phyloP scores from a whole-genome alignment of 1,284 basidiomycete species.

The Lignosus rhinocerotis region DNA sequence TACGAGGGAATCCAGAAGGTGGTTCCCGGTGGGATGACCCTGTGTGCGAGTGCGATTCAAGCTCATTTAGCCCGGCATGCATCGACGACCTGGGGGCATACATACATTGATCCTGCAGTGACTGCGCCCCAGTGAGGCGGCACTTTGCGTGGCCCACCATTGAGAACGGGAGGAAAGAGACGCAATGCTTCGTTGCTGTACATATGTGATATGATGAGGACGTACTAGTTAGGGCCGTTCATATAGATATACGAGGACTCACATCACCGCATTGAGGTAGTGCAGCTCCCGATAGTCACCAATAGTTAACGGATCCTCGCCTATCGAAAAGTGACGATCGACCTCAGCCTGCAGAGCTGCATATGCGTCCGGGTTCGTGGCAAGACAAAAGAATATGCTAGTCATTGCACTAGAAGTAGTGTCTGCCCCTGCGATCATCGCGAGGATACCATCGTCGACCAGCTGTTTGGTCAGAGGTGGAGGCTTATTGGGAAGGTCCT shows the following conservation, averaged over 20 bases:
- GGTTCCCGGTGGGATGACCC: not conserved
- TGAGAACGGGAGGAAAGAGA: constrained; percentile 52
- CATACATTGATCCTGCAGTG: not conserved
- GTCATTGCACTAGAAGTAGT: constrained; percentile 29
- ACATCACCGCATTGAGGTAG: constrained; percentile 36
- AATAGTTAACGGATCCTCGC: constrained; percentile 28
- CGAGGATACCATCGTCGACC: constrained; percentile 21
- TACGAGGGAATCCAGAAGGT: not conserved
- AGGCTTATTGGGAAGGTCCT: constrained; percentile 20
- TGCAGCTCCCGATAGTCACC: constrained; percentile 28
- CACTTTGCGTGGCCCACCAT: constrained; percentile 48
- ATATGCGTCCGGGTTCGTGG: constrained; percentile 24
- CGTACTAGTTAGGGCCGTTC: not conserved
- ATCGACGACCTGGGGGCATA: too few relatives aligned
- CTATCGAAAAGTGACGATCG: constrained; percentile 28
- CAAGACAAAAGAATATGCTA: constrained; percentile 26
- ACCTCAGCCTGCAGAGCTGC: constrained; percentile 30
- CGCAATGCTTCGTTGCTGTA: constrained; percentile 58
- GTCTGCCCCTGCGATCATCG: constrained; percentile 34
- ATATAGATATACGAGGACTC: constrained; percentile 9
- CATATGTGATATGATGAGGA: not conserved
- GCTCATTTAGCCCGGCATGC: too few relatives aligned
- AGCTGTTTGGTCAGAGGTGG: constrained; percentile 17
- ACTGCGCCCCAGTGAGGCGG: not conserved
- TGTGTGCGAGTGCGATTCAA: too few relatives aligned